Percentiles rank a stretch among this genome's conserved stretches.
These are phyloP conservation scores for Fusarium equiseti DNA, from an alignment of 2,329 filamentous ascomycete species.

Conservation along the genomic window DNA sequence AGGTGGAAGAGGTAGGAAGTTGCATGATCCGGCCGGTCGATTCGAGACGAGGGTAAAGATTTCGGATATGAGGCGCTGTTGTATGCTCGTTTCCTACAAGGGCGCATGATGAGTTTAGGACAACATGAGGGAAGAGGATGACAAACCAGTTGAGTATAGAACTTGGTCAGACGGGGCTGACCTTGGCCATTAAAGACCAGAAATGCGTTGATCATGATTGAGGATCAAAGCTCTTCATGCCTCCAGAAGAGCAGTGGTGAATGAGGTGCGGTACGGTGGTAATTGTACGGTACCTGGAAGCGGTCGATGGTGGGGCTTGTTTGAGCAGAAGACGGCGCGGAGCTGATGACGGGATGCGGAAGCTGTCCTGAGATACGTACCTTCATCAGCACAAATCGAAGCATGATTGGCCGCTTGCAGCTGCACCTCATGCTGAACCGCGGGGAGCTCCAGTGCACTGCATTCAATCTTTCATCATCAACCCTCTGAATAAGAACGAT, in stretches of 20 bases:
- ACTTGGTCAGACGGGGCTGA: constrained; percentile 95
- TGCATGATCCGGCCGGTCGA: constrained; percentile 91
- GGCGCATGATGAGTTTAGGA: constrained; percentile 15
- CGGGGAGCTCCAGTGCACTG: constrained; percentile 28
- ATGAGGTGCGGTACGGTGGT: background rate
- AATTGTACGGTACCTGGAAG: constrained; percentile 4
- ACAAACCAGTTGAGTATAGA: constrained; percentile 92
- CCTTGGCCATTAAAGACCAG: constrained; percentile 99
- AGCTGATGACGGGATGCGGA: constrained; percentile 34
- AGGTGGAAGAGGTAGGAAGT: constrained; percentile 87
- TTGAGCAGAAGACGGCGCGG: constrained; percentile 15
- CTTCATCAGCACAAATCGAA: constrained; percentile 1
- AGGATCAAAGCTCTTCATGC: constrained; percentile 39
- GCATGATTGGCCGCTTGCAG: constrained; percentile 28
- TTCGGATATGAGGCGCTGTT: constrained; percentile 95
- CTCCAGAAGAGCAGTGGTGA: constrained; percentile 8
- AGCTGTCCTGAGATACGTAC: constrained; percentile 39
- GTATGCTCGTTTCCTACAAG: constrained; percentile 89
- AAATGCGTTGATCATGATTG: constrained; percentile 95
- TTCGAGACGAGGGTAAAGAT: constrained; percentile 97
- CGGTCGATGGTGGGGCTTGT: constrained; percentile 41
- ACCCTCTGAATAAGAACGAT: constrained; percentile 17
- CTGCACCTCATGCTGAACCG: constrained; percentile 21
- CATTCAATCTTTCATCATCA: constrained; percentile 23
- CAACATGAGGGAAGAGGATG: background rate